Evolutionary conservation across 2,329 filamentous ascomycete species (phyloP), one percentile per base, ranked within the genome.

Genomic region (Fusarium sp.): DNA sequence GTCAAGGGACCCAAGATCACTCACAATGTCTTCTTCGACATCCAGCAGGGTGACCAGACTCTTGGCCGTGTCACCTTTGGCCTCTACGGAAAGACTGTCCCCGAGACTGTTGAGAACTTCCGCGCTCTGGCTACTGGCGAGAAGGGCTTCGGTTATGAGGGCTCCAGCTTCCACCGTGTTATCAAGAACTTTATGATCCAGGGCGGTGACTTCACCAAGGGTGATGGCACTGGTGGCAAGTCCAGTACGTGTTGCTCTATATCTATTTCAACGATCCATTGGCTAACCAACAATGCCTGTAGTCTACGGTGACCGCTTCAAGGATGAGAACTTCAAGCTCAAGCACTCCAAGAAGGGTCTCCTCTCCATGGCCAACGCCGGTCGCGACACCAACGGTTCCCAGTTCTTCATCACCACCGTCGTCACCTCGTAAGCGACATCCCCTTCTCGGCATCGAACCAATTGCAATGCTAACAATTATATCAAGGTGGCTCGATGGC

Each of bases 161-260:
- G 87, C 61, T 93, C 90, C 47, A 83, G 78, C 73, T 96, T 96
- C 88, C 92, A 96, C 84, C 91, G 92, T 76, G 90, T 95, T 75
- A 95, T 95, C 84, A 91, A 92, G 82, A 77, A 88, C 69, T 95
- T 95, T 80, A 95, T 95, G 92, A 93, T 95, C 77, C 91, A 94
- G 82, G 91, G 91, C 70, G 91, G 91, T 76, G 91, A 95, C 82
- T 94, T 95, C 79, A 94, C 91, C 77, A 89, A 86, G 68, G 88
- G 87, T 55, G 90, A 95, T 71, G 87, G 91, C 72, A 93, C 91
- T 63, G 91, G 91, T 75, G 91, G 91, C 78, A 93, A 93, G 84
- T 92, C 89, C 66, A 94, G 87, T 89, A 82, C 73, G 86, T 82
- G 57, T 45, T 11, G 37, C 38, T 36, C 38, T 31, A 27, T 21